Evolutionary conservation across 2,329 filamentous ascomycete genomes (phyloP).

Genomic region (Zymoseptoria pseudotritici): DNA sequence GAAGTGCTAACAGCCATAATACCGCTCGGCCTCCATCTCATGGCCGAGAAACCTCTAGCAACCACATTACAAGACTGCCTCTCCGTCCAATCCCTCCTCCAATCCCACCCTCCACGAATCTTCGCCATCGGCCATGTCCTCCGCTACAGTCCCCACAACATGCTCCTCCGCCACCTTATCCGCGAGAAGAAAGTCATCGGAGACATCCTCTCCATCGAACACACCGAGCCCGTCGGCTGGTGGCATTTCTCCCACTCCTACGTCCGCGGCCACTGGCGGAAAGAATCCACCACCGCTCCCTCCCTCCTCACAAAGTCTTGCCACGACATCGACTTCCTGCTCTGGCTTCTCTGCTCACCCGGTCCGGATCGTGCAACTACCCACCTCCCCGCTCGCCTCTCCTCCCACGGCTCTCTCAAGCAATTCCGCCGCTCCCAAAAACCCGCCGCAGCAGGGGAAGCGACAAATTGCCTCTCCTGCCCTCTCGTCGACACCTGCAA

Average conservation of each 20-base stretch:
- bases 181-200: constrained; percentile 70
- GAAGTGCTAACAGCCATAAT: constrained; percentile 71
- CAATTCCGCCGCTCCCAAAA: constrained; percentile 73
- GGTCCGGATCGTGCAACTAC: constrained; percentile 30
- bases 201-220: constrained; percentile 76
- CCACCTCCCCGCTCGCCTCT: constrained; percentile 68
- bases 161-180: constrained; percentile 70
- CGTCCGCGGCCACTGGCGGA: constrained; percentile 90
- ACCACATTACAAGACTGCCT: constrained; percentile 73
- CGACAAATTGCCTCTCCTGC: constrained; percentile 84
- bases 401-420: constrained; percentile 67
- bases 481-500: constrained; percentile 66
- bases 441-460: constrained; percentile 61
- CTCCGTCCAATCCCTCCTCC: constrained; percentile 45
- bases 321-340: constrained; percentile 86
- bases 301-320: constrained; percentile 91
- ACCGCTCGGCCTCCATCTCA: constrained; percentile 64
- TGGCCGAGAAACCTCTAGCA: constrained; percentile 92
- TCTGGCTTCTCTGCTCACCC: constrained; percentile 84
- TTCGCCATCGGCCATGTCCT: constrained; percentile 94
- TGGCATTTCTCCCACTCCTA: constrained; percentile 93
- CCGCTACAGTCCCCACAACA: constrained; percentile 88
- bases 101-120: constrained; percentile 38
- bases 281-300: constrained; percentile 65
- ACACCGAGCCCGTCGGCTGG: constrained; percentile 91